A percentile compares a stretch with the other conserved stretches of the same genome.
Evolutionary conservation across 345 rosid genomes (phyloP).

Genomic region (Balakata baccata): DNA sequence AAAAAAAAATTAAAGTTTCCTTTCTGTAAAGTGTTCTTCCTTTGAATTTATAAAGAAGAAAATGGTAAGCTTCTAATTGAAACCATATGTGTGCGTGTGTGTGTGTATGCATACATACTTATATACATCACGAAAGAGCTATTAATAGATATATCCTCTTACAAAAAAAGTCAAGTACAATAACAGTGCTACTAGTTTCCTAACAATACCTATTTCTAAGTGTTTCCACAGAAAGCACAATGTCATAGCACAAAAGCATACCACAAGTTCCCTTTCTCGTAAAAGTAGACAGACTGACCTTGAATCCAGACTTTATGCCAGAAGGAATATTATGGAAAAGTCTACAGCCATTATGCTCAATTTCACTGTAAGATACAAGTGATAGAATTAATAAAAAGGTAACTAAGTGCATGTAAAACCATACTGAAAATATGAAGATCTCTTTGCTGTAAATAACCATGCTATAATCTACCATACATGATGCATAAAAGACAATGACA

Average conservation of each 20-base stretch:
- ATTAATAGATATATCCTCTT: not conserved
- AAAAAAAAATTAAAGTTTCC: not conserved
- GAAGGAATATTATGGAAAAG: conserved; percentile 75
- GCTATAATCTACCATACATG: not conserved
- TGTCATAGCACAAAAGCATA: not conserved
- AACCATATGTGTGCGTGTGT: not conserved
- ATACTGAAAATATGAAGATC: conserved; percentile 6
- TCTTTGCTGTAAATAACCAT: not conserved
- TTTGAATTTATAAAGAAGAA: not conserved
- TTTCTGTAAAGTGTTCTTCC: not conserved
- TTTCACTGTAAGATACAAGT: conserved; percentile 53
- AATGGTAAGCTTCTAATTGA: not conserved
- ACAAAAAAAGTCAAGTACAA: not conserved
- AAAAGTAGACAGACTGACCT: conserved; percentile 43
- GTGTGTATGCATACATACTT: too few relatives aligned
- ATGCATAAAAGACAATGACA: not conserved
- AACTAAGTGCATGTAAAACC: not conserved
- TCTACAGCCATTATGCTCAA: conserved; percentile 70
- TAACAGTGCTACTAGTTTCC: not conserved
- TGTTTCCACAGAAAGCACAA: not conserved
- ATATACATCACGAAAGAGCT: not conserved
- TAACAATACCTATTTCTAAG: not conserved
- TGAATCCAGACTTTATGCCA: conserved; percentile 75
- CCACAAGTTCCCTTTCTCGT: not conserved
- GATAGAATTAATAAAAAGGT: not conserved